Evolutionary conservation across 2,329 filamentous ascomycete species (phyloP), one percentile per base, ranked within the genome.

Genomic region (Cladosporium oxysporum): DNA sequence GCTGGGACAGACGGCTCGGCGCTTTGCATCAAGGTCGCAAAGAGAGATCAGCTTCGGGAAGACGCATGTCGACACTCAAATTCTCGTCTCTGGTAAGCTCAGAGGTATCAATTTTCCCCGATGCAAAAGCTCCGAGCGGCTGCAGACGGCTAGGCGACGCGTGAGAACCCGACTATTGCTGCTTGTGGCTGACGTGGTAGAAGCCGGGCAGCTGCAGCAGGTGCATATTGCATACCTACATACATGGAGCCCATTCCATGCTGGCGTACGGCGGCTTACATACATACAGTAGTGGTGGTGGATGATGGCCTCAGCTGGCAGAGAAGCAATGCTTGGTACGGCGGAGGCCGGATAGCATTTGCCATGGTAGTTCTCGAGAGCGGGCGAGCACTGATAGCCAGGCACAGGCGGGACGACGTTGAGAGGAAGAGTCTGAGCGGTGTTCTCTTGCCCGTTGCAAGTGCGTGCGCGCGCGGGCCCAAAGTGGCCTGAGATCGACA

Each of bases 401-500:
- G 58, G 58, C 58, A 62, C 29, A 28, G 37, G 37, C 59, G 31
- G 59, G 59, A 62, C 29, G 47, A 62, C 44, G 47, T 62, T 62
- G 59, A 53, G 59, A 37, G 55, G 59, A 53, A 52, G 29, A 52
- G 59, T 53, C 59, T 33, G 47, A 50, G 29, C 59, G 59, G 29
- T 28, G 11, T 21, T 47, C 41, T 12, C 21, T 21, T 23, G 41
- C 26, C 50, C 23, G 55, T 63, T 50, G 44, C 59, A 47, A 12
- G 31, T 11, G 61, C 7, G 61, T 35, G n/a, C 18, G 61, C 7
- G 61, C 50, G n/a, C 23, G 35, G 26, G 37, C 50, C 50, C 21
- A 47, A 21, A 26, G 61, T 55, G 61, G 61, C 35, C 14, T 63
- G 61, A 57, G 61, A 62, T 62, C 60, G 60, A 50, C 60, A n/a